Conservation (phyloP, 1,284 basidiomycete species). For the Ceratobasidium papillatum region DNA sequence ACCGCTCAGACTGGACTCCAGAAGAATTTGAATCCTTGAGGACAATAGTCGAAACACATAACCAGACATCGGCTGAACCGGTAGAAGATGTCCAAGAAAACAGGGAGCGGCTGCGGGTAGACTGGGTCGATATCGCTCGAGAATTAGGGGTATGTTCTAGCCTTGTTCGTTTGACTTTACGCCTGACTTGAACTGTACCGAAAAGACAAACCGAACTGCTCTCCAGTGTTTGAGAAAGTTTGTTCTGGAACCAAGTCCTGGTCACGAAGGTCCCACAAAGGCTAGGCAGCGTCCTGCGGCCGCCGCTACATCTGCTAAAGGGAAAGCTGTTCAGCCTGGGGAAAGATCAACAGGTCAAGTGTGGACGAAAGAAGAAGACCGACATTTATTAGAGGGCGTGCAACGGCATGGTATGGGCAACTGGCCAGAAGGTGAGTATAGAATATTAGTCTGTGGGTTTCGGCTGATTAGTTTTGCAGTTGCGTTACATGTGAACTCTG, state of each 20-base stretch:
- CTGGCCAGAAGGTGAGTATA: constrained; percentile 37
- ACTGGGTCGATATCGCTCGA: constrained; percentile 33
- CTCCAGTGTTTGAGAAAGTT: constrained; percentile 33
- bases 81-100: constrained; percentile 13
- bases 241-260: constrained; percentile 14
- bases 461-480: constrained; percentile 18
- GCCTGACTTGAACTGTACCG: background rate
- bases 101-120: constrained; percentile 25
- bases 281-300: background rate
- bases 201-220: constrained; percentile 28
- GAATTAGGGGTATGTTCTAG: constrained; percentile 12
- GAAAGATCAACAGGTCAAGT: background rate
- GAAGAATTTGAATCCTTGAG: constrained; percentile 27
- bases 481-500: constrained; percentile 32
- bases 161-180: background rate
- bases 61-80: constrained; percentile 10
- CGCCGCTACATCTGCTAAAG: background rate
- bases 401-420: constrained; percentile 40
- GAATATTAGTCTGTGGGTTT: background rate
- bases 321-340: background rate
- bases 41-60: constrained; percentile 18
- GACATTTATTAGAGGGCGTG: constrained; percentile 36
- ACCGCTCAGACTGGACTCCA: constrained; percentile 32
- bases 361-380: constrained; percentile 43
- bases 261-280: background rate